Percentiles rank a stretch among this genome's conserved stretches.
Evolutionary conservation across 2,329 filamentous ascomycete genomes (phyloP).

Genomic region (Aspergillus ochraceus): DNA sequence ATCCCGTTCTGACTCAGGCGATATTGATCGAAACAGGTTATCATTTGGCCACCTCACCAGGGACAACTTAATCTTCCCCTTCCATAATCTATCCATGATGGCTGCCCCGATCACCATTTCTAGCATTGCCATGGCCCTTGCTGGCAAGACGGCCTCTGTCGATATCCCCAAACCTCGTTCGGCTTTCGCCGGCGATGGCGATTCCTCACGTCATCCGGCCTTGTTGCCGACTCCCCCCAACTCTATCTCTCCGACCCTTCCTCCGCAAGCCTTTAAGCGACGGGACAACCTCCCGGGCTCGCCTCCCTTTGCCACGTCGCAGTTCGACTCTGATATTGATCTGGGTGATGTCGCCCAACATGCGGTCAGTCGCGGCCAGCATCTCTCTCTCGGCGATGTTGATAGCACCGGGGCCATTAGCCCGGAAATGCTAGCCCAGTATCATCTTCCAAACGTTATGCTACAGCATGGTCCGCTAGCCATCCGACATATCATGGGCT

Average conservation of each 20-base stretch:
- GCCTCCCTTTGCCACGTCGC: constrained; percentile 46
- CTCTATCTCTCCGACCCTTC: constrained; percentile 86
- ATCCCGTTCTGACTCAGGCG: constrained; percentile 24
- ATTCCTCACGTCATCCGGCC: constrained; percentile 35
- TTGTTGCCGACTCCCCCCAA: constrained; percentile 86
- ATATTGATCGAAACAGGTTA: constrained; percentile 8
- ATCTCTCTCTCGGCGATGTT: constrained; percentile 51
- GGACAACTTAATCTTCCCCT: background rate
- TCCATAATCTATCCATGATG: constrained; percentile 35
- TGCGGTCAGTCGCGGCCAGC: constrained; percentile 46
- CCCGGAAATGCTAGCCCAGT: constrained; percentile 78
- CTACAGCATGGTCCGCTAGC: constrained; percentile 86
- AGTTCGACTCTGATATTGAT: constrained; percentile 83
- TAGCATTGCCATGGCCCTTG: constrained; percentile 51
- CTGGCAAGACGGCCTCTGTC: constrained; percentile 51
- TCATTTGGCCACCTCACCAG: constrained; percentile 18
- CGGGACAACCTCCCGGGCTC: constrained; percentile 49
- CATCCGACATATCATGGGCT: constrained; percentile 93
- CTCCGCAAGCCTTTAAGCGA: constrained; percentile 75
- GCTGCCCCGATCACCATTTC: constrained; percentile 43
- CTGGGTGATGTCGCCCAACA: constrained; percentile 68
- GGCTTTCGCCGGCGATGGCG: constrained; percentile 31
- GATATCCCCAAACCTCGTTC: constrained; percentile 49
- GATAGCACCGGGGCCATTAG: constrained; percentile 84
- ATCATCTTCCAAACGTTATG: constrained; percentile 88